Conservation (phyloP, 352 stramenopile genomes). For the Phytophthora citricola region DNA sequence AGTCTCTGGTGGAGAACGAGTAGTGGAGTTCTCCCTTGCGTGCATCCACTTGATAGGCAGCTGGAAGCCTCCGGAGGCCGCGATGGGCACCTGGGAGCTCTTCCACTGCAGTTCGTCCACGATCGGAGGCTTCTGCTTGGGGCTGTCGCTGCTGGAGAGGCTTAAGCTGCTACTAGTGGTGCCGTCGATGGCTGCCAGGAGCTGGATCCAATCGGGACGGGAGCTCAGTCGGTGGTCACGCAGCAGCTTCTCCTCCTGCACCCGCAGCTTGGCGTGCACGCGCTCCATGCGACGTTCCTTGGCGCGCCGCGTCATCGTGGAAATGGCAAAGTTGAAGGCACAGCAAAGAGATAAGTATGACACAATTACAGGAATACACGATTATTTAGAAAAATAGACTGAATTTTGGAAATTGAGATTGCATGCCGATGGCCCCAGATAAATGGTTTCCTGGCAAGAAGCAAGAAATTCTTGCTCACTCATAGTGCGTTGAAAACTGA, state of each 20-base stretch:
- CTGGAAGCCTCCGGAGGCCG: slow-evolving; percentile 66
- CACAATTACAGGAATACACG: slow-evolving; percentile 8
- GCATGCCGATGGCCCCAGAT: too few relatives aligned
- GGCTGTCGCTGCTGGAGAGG: slow-evolving; percentile 20
- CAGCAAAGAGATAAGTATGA: slow-evolving; percentile 21
- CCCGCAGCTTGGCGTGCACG: slow-evolving; percentile 61
- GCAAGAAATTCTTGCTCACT: too few relatives aligned
- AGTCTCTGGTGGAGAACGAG: slow-evolving; percentile 72
- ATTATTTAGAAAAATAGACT: too few relatives aligned
- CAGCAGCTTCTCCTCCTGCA: slow-evolving; percentile 42
- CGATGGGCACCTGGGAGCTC: slow-evolving; percentile 77
- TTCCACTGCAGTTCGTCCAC: slow-evolving; percentile 78
- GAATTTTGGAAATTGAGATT: too few relatives aligned
- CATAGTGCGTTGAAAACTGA: too few relatives aligned
- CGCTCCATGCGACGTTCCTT: slow-evolving; percentile 77
- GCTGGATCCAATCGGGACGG: slow-evolving; percentile 61
- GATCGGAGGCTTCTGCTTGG: slow-evolving; percentile 37
- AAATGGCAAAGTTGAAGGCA: slow-evolving; percentile 37
- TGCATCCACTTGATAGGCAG: slow-evolving; percentile 76
- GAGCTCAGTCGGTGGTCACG: slow-evolving; percentile 50
- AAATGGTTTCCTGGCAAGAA: too few relatives aligned
- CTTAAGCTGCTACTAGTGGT: slow-evolving; percentile 20
- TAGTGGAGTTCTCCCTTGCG: slow-evolving; percentile 63
- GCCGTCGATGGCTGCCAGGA: slow-evolving; percentile 69
- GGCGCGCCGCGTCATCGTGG: slow-evolving; percentile 74